phyloP scores from a whole-genome alignment of 1,139 yeast genomes.

The Blastobotrys arbuscula region DNA sequence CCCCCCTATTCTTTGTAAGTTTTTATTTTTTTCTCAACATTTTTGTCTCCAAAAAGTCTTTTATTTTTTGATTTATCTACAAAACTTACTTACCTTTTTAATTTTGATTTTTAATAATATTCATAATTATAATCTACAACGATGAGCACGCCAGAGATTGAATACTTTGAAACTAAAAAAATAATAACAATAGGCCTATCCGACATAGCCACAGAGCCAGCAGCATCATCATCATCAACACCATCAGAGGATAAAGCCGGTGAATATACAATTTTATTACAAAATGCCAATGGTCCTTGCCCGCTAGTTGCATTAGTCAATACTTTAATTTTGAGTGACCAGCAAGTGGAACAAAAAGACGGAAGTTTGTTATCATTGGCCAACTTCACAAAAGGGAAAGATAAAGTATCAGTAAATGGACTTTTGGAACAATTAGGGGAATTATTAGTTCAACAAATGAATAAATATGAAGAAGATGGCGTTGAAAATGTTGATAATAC shows the following conservation, averaged over 20 bases:
- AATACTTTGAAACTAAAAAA: slow-evolving; percentile 23
- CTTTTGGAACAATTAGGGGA: slow-evolving; percentile 32
- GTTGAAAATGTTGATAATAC: slow-evolving; percentile 31
- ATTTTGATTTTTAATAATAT: neutral
- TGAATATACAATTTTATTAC: slow-evolving; percentile 51
- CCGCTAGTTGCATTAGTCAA: slow-evolving; percentile 80
- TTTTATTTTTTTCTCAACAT: too few species aligned
- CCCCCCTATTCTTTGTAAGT: too few species aligned
- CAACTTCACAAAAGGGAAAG: slow-evolving; percentile 22
- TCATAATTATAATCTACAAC: neutral
- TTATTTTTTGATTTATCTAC: neutral
- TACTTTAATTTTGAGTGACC: slow-evolving; percentile 42
- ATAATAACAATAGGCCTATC: slow-evolving; percentile 10
- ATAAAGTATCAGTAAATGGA: slow-evolving; percentile 25
- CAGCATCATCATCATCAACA: neutral
- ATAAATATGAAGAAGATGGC: neutral
- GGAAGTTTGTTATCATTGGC: slow-evolving; percentile 14
- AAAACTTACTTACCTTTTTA: neutral
- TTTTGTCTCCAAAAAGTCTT: neutral
- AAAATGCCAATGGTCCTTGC: slow-evolving; percentile 83
- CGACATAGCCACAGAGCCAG: neutral
- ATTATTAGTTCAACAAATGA: slow-evolving; percentile 37
- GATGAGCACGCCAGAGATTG: slow-evolving; percentile 11
- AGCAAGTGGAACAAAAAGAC: slow-evolving; percentile 13
- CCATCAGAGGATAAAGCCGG: slow-evolving; percentile 5